phyloP scores from a whole-genome alignment of 1,139 yeast species.

The Maudiozyma humilis region DNA sequence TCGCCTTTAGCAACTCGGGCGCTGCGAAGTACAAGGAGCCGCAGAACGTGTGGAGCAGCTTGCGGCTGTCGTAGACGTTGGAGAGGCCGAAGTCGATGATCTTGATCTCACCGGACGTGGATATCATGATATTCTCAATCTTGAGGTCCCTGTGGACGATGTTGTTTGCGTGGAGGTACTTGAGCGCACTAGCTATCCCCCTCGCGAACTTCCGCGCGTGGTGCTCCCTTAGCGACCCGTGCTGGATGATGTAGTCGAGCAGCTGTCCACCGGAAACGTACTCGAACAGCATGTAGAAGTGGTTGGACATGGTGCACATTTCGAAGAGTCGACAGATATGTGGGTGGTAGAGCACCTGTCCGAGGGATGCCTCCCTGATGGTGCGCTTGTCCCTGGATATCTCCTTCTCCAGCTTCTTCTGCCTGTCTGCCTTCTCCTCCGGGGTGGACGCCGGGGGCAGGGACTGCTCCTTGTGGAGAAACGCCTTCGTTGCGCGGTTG shows the following conservation, averaged over 20 bases:
- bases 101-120: slow-evolving; percentile 87
- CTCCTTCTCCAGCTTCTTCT: slow-evolving; percentile 75
- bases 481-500: slow-evolving; percentile 68
- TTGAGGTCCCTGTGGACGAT: slow-evolving; percentile 95
- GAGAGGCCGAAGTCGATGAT: slow-evolving; percentile 95
- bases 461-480: slow-evolving; percentile 67
- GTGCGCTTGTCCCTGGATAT: slow-evolving; percentile 88
- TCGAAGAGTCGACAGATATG: slow-evolving; percentile 87
- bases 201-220: slow-evolving; percentile 93
- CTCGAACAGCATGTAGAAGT: slow-evolving; percentile 93
- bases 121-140: slow-evolving; percentile 92
- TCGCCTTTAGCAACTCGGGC: slow-evolving; percentile 87
- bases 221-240: slow-evolving; percentile 87
- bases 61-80: slow-evolving; percentile 67
- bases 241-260: slow-evolving; percentile 94
- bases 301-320: slow-evolving; percentile 93
- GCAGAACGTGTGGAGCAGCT: slow-evolving; percentile 83
- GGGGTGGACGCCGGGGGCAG: slow-evolving; percentile 52
- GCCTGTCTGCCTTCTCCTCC: slow-evolving; percentile 40
- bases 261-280: slow-evolving; percentile 96
- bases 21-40: slow-evolving; percentile 98
- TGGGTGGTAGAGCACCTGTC: slow-evolving; percentile 83
- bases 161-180: slow-evolving; percentile 86
- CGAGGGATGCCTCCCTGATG: slow-evolving; percentile 89
- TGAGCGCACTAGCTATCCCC: slow-evolving; percentile 91